Evolutionary conservation across 2,329 filamentous ascomycete species (phyloP), one percentile per base, ranked within the genome.

Genomic region (Diaporthe eres): DNA sequence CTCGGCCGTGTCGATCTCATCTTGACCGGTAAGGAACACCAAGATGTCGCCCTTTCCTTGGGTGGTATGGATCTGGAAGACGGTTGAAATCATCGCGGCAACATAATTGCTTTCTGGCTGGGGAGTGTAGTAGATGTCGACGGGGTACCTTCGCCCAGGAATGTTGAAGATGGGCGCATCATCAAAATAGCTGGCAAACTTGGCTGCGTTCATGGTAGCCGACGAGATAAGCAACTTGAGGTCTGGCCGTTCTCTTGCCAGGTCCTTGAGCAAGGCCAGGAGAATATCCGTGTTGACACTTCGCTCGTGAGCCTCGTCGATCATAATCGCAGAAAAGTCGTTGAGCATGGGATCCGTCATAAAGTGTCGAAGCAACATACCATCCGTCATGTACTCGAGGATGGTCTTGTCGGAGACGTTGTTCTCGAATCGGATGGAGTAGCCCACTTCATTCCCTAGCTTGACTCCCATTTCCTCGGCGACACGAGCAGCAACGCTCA

Each of bases 371-470:
- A 98, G 87, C 53, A 98, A 87, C 94, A 98, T 98, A 82, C 97
- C 97, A 81, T 99, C 97, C 0, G 97, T 99, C 94, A 98, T 96
- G 85, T 98, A 98, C 84, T 98, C 97, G 73, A 99, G 86, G 10
- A 96, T 88, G 0, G 97, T 98, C 85, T 98, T 97, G 80, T 98
- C 95, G 82, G 92, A 95, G 0, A 95, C 98, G 78, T 93, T 92
- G 84, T 98, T 95, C 82, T 99, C 97, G 80, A 98, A 99, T 77
- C 97, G 94, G 79, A 99, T 98, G 0, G 93, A 93, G 83, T 98
- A 99, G 22, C 97, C 97, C 37, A 98, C 96, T 81, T 98, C 95
- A 77, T 95, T 94, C 0, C 97, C 97, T 15, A 98, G 86, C 82
- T 96, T 96, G 76, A 95, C 93, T 0, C 94, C 95, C 86, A 98